Percentiles rank a stretch among this genome's conserved stretches.
These are phyloP conservation scores for Aureobasidium melanogenum DNA, from an alignment of 2,329 filamentous ascomycete genomes.

Conservation along the genomic window DNA sequence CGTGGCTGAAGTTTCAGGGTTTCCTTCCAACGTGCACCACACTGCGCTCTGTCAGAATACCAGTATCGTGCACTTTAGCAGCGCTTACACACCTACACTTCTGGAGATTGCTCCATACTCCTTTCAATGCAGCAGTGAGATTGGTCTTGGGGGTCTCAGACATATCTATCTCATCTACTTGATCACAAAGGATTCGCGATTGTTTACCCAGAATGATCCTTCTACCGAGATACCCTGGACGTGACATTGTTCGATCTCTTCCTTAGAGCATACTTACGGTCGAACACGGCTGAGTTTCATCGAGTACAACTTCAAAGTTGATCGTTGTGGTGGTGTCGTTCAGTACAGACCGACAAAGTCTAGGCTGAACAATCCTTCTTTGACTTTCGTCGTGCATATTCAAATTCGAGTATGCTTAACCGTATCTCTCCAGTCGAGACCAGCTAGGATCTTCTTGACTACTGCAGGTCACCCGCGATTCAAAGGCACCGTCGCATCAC, in stretches of 20 bases:
- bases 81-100: not conserved
- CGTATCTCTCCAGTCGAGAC: not conserved
- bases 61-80: not conserved
- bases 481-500: not conserved
- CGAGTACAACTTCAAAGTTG: not conserved
- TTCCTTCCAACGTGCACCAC: not conserved
- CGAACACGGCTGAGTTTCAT: constrained; percentile 2
- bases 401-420: not conserved
- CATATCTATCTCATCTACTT: not conserved
- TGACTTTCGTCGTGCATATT: not conserved
- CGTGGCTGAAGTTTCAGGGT: not conserved
- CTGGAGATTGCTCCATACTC: not conserved
- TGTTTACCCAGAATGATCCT: not conserved
- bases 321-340: not conserved
- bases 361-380: not conserved
- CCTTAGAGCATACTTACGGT: not conserved
- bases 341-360: not conserved
- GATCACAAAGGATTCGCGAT: not conserved
- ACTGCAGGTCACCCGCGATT: constrained; percentile 1
- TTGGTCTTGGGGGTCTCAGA: not conserved
- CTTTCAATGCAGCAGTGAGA: not conserved
- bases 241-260: not conserved
- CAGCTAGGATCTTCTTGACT: not conserved
- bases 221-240: not conserved
- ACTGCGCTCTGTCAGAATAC: not conserved